Base-by-base conservation (phyloP, 441 rosid species). In the Croton laevigatus region DNA sequence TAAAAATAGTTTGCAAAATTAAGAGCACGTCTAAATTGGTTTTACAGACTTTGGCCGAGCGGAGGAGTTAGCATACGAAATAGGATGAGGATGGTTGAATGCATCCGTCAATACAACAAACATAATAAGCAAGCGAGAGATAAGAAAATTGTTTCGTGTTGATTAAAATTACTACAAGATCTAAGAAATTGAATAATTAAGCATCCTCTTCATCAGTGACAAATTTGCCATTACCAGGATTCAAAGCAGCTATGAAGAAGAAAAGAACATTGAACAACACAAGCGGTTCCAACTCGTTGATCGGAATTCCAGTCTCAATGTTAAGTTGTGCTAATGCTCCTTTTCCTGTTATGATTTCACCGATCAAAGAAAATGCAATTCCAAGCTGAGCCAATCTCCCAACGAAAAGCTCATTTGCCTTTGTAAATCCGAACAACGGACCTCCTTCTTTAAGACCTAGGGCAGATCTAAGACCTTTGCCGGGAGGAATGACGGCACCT, bases 351-450 rank as follows among this genome's bases (percentile, higher is more conserved):
- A 93, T 85, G 58, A 93, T 89, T 73, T 93, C 98, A 68, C 97
- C 98, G 1, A 91, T 93, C 73, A 93, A 66, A n/a, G 98, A 93
- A 84, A 93, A 93, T 4, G 91, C 98, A 46, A 93, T 91, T 3
- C 98, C 98, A 52, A 93, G 80, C 74, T 93, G 98, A 23, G 98
- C 98, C 88, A 93, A 70, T 82, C 97, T 88, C 49, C 98, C 98
- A 6, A 93, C 97, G 8, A 93, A 93, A 13, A 93, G 77, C 78
- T 93, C 98, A 11, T 93, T 93, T 6, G 98, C 16, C 86, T 93
- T 93, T 0, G 98, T 93, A 81, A 93, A 93, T 19, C 98, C 97
- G 52, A 93, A 93, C 72, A 91, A 64, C 10, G 98, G 98, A 83
- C 98, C 98, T 89, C 92, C 91, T 86, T 91, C 98, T 58, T 58